A percentile compares a stretch with the other conserved stretches of the same genome.
Evolutionary conservation across 2,329 filamentous ascomycete genomes (phyloP).

Genomic region (Alternaria atra): DNA sequence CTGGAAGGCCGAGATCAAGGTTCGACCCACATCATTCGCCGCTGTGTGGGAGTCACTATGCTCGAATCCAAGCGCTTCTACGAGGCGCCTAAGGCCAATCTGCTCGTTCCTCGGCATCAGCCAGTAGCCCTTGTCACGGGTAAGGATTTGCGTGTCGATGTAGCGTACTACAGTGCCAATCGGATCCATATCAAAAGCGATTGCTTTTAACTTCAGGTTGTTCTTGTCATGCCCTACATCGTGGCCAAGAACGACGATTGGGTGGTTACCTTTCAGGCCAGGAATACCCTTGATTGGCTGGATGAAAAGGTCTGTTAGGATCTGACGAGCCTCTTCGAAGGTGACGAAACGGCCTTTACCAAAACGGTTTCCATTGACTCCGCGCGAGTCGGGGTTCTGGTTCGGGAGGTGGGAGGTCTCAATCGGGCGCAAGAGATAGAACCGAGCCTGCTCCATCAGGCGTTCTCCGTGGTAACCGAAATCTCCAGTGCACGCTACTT

Average conservation of each 20-base stretch:
- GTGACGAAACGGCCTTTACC: constrained; percentile 31
- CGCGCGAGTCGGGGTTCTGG: constrained; percentile 8
- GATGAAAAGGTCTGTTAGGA: constrained; percentile 24
- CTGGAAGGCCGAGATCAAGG: constrained; percentile 34
- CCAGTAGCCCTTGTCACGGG: constrained; percentile 11
- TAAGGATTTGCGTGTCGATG: constrained; percentile 38
- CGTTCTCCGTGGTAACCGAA: constrained; percentile 27
- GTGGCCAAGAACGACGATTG: constrained; percentile 36
- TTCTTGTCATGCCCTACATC: constrained; percentile 29
- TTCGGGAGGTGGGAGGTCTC: constrained; percentile 30
- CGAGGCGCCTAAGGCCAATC: constrained; percentile 22
- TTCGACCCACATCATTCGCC: constrained; percentile 32
- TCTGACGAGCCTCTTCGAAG: constrained; percentile 14
- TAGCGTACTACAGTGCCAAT: constrained; percentile 23
- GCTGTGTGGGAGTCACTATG: constrained; percentile 34
- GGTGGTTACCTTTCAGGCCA: constrained; percentile 20
- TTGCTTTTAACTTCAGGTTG: constrained; percentile 25
- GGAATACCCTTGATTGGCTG: constrained; percentile 17
- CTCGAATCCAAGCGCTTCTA: constrained; percentile 17
- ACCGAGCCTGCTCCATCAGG: constrained; percentile 28
- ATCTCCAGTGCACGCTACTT: not conserved
- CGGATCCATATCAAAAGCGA: constrained; percentile 22
- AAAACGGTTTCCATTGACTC: constrained; percentile 33
- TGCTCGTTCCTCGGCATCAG: constrained; percentile 5
- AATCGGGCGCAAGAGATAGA: constrained; percentile 32